Evolutionary conservation across 257 asterid species (phyloP), one percentile per base, ranked within the genome.

Genomic region (Avicennia marina): DNA sequence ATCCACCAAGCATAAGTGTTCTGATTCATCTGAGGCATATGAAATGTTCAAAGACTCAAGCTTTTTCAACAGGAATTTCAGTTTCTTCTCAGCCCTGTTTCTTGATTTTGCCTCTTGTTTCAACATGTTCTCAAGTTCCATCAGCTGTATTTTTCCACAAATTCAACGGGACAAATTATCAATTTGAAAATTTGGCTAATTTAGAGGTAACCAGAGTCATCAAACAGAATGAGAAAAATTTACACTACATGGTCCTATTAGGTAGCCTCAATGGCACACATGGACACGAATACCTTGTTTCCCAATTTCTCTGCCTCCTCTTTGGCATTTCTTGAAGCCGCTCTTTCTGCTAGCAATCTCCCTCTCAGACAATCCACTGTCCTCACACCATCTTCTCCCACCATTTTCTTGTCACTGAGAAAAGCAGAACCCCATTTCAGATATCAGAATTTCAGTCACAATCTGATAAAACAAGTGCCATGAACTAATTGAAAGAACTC

Each of bases 331-430:
- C 75, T 83, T 19, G 98, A 82, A 74, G 91, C 86, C 10, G 59
- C 64, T 70, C 96, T 85, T 63, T 90, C 98, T 16, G 95, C 96
- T 22, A 78, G 83, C 58, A 90, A 75, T 75, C 98, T 85, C 24
- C 95, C 96, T 73, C 96, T 87, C 33, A 90, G 78, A 55, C 94
- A 87, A 40, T 79, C 86, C 56, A 90, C 82, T 6, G 86, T 90
- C 54, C 79, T 90, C 75, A 74, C 66, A 53, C 71, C 73, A 29
- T 84, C 81, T 66, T 79, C 94, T 25, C 29, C 75, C 51, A 69
- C 86, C 79, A 73, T 64, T 43, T 43, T 56, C 15, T 58, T 65
- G 76, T 53, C 76, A 60, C 84, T 76, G 44, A 21, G 22, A 22
- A 40, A n/a, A n/a, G n/a, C n/a, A n/a, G n/a, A n/a, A n/a, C n/a